Conservation (phyloP, 2,329 filamentous ascomycete species). For the Helicocarpus griseus region DNA sequence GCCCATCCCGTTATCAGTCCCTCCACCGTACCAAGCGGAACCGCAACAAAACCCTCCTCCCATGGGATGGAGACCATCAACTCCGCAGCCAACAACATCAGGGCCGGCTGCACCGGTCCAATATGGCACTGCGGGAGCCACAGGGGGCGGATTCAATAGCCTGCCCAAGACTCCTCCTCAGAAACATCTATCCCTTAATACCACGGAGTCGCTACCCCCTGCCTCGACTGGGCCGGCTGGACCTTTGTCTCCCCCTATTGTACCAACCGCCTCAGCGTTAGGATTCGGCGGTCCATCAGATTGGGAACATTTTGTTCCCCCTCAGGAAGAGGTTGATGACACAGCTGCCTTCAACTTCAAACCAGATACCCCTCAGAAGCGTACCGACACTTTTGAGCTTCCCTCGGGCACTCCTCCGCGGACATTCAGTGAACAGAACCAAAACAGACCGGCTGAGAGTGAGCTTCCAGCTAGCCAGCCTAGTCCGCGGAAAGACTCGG, state of each 20-base stretch:
- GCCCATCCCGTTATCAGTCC: constrained; percentile 34
- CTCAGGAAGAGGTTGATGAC: constrained; percentile 30
- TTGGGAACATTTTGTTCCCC: constrained; percentile 36
- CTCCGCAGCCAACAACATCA: constrained; percentile 7
- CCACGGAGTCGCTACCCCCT: constrained; percentile 19
- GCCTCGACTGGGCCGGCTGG: constrained; percentile 11
- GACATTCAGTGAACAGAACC: background rate
- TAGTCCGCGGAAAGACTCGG: background rate
- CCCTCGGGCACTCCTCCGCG: constrained; percentile 3
- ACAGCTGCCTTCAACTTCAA: constrained; percentile 10
- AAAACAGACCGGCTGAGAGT: background rate
- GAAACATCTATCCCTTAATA: constrained; percentile 12
- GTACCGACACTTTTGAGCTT: constrained; percentile 10
- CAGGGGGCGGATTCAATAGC: background rate
- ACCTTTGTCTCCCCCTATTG: constrained; percentile 5
- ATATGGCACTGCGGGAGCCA: constrained; percentile 1
- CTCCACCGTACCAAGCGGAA: constrained; percentile 27
- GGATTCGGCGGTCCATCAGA: constrained; percentile 37
- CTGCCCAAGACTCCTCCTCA: constrained; percentile 6
- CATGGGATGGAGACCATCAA: too few relatives aligned
- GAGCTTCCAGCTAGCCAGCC: background rate
- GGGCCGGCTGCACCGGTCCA: background rate
- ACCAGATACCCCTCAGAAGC: background rate
- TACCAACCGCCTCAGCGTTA: constrained; percentile 24
- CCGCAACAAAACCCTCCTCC: constrained; percentile 18